Conservation (phyloP, 2,329 filamentous ascomycete genomes). For the Nemania sp. region DNA sequence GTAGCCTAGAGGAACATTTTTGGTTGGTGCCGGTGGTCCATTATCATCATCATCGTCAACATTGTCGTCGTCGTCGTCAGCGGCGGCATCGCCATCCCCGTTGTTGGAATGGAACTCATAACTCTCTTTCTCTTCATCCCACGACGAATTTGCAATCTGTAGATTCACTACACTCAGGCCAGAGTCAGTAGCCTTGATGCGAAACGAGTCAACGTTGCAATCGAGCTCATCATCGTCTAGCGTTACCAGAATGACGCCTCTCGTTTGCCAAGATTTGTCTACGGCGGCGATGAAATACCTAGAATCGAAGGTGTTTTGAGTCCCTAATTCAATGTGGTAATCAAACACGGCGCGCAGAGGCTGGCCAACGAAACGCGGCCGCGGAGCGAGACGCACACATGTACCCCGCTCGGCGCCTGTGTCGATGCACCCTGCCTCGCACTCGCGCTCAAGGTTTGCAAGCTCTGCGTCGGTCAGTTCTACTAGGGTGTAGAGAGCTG, state of each 20-base stretch:
- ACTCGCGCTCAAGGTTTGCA: too few species aligned
- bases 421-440: too few species aligned
- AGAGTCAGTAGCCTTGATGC: slow-evolving; percentile 38
- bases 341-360: slow-evolving; percentile 39
- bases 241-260: neutral
- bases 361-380: slow-evolving; percentile 37
- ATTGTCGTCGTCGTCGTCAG: too few species aligned
- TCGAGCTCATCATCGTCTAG: slow-evolving; percentile 40
- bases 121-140: slow-evolving; percentile 36
- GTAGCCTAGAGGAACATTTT: slow-evolving; percentile 36
- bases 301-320: slow-evolving; percentile 34
- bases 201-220: slow-evolving; percentile 40
- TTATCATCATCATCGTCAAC: too few species aligned
- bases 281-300: slow-evolving; percentile 37
- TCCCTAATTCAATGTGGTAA: slow-evolving; percentile 38
- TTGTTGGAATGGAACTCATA: slow-evolving; percentile 1
- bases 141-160: slow-evolving; percentile 35
- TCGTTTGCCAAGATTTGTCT: slow-evolving; percentile 4
- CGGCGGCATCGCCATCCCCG: too few species aligned
- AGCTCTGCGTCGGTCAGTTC: slow-evolving; percentile 27
- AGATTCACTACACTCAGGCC: slow-evolving; percentile 38
- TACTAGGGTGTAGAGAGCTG: slow-evolving; percentile 38
- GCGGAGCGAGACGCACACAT: slow-evolving; percentile 19
- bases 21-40: slow-evolving; percentile 30
- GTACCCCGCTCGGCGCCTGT: too few species aligned